Evolutionary conservation across 345 rosid genomes (phyloP), one percentile per base, ranked within the genome.

Genomic region (Fremontodendron californicum): DNA sequence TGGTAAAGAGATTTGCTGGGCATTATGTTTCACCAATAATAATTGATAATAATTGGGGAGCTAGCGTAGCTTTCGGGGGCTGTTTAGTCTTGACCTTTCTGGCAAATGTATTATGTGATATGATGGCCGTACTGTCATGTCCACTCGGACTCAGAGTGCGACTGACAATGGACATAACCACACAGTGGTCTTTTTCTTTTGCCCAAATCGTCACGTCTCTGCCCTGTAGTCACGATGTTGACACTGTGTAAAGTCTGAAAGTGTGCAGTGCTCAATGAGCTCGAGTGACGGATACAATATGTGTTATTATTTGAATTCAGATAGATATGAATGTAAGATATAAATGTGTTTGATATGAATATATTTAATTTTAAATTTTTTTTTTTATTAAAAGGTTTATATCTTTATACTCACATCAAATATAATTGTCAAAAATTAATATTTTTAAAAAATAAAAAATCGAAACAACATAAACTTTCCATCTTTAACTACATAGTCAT

Each of bases 141-240:
- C 78, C 48, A 75, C 39, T 72, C 69, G 40, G 79, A 35, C 42
- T 27, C 52, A 29, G 25, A 27, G 75, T 79, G 57, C 71, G 71
- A 33, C 86, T 80, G 88, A 87, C 90, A 79, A 68, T 69, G 31
- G 88, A 85, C 72, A 72, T 80, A 78, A 85, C 90, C 40, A 62
- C 27, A 65, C 86, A 33, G 51, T 67, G 77, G 15, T 10, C 23
- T 37, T 31, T 71, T 33, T 49, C 4, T 31, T 69, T 69, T 69
- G 15, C 42, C 58, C 39, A 7, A 13, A 1, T 70, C 75, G 2
- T 8, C 51, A 11, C 37, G 45, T 49, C 46, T 35, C 29, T 33
- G 9, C 54, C 18, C 33, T 76, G 37, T 0, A 29, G 75, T 52
- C 33, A 13, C 43, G 48, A 25, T 43, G 76, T 73, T 40, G 52